phyloP scores from a whole-genome alignment of 495 filamentous ascomycete species.

The Penicillium odoratum region DNA sequence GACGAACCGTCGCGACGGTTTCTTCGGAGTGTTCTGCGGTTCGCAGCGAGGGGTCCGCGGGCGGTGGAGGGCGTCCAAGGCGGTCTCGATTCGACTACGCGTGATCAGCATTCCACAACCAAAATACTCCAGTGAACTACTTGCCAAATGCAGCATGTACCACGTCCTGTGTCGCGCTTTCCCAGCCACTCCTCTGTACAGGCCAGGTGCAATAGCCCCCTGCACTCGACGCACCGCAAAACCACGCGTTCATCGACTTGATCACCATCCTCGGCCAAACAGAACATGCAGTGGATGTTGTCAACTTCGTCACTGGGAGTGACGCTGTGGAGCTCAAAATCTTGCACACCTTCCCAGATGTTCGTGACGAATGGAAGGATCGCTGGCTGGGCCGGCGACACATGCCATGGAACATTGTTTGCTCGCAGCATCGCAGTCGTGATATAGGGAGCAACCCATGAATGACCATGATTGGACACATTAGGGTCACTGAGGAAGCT shows the following conservation, averaged over 20 bases:
- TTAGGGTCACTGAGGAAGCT: background rate
- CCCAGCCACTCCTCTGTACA: background rate
- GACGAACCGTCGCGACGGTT: background rate
- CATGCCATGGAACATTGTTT: background rate
- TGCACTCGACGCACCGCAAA: background rate
- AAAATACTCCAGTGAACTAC: background rate
- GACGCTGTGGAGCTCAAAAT: background rate
- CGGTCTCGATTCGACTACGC: background rate
- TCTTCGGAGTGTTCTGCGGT: background rate
- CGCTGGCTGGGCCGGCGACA: background rate
- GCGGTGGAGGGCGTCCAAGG: background rate
- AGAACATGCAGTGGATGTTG: background rate
- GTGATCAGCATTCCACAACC: background rate
- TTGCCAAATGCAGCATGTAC: background rate
- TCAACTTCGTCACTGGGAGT: background rate
- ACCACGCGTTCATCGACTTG: background rate
- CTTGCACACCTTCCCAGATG: background rate
- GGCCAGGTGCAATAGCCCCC: background rate
- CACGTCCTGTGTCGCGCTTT: background rate
- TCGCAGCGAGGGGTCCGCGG: background rate
- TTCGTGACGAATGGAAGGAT: background rate
- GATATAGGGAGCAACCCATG: background rate
- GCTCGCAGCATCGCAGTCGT: background rate
- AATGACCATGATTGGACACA: background rate
- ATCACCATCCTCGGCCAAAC: background rate